These are phyloP conservation scores for Cucumis cinereus DNA, from an alignment of 306 rosid species.

Conservation along the genomic window DNA sequence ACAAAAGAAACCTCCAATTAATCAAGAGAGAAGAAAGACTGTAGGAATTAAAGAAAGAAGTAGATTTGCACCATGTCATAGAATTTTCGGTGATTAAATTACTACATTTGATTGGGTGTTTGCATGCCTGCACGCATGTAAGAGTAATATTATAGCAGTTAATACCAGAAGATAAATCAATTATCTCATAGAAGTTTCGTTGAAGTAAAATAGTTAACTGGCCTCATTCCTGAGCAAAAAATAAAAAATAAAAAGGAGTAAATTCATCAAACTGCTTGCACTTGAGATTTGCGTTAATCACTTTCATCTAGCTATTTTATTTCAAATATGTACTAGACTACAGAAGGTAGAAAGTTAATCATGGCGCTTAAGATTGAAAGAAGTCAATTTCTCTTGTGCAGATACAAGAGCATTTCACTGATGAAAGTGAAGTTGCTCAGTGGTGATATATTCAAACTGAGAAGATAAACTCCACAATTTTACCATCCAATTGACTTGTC, in stretches of 20 bases:
- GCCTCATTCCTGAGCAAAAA: background rate
- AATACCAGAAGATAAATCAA: background rate
- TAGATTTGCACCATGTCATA: too few species aligned
- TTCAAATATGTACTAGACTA: background rate
- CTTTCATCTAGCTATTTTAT: background rate
- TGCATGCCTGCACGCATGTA: background rate
- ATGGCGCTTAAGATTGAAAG: background rate
- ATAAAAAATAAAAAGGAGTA: background rate
- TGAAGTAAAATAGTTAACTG: background rate
- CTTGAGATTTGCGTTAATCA: background rate
- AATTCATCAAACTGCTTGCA: background rate
- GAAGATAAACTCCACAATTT: background rate
- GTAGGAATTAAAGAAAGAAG: too few species aligned
- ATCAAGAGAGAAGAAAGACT: too few species aligned
- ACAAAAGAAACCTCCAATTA: too few species aligned
- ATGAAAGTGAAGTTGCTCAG: background rate
- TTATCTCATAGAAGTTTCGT: background rate
- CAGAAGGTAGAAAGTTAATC: background rate
- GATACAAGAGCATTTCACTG: background rate
- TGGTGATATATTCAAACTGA: background rate
- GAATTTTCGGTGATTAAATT: background rate
- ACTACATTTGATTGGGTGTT: background rate
- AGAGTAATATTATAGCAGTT: background rate
- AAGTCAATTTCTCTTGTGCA: background rate
- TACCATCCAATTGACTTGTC: background rate